A percentile compares a stretch with the other conserved stretches of the same genome.
phyloP scores from a whole-genome alignment of 208 protist species.

The Trypanosoma grayi region DNA sequence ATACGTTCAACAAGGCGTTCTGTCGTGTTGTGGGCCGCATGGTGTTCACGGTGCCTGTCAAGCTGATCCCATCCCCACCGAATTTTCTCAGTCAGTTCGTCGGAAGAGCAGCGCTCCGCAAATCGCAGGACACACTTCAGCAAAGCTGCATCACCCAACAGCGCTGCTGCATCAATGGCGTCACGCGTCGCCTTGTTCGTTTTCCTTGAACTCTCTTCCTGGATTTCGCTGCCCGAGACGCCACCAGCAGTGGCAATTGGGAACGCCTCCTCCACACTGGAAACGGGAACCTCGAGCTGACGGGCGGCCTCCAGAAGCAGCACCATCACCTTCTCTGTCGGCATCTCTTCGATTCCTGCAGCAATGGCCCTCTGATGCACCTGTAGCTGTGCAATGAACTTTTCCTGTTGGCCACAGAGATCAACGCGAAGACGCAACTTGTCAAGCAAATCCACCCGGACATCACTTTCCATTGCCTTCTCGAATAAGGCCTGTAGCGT shows the following conservation, averaged over 20 bases:
- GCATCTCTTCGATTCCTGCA: neutral
- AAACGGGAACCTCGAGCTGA: conserved; percentile 17
- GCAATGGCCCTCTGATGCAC: neutral
- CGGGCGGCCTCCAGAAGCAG: conserved; percentile 15
- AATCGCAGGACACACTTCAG: conserved; percentile 1
- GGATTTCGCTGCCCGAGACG: no score
- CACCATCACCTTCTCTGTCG: neutral
- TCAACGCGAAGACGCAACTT: conserved; percentile 15
- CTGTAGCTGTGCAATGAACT: conserved; percentile 8
- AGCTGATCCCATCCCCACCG: conserved; percentile 11
- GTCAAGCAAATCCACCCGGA: neutral
- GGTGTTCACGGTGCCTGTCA: neutral
- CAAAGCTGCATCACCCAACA: conserved; percentile 2
- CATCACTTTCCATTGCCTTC: conserved; percentile 9
- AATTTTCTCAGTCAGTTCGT: neutral
- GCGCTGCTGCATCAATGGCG: conserved; percentile 11
- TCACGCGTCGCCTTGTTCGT: neutral
- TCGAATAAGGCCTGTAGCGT: conserved; percentile 16
- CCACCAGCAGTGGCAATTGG: no score
- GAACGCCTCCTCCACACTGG: neutral
- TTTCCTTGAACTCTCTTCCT: neutral
- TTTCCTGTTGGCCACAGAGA: conserved; percentile 7
- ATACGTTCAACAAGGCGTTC: conserved; percentile 6
- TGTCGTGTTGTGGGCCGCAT: neutral
- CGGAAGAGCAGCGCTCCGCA: neutral